Conservation (phyloP, 805 yeast species). For the Suhomyces faveliae region DNA sequence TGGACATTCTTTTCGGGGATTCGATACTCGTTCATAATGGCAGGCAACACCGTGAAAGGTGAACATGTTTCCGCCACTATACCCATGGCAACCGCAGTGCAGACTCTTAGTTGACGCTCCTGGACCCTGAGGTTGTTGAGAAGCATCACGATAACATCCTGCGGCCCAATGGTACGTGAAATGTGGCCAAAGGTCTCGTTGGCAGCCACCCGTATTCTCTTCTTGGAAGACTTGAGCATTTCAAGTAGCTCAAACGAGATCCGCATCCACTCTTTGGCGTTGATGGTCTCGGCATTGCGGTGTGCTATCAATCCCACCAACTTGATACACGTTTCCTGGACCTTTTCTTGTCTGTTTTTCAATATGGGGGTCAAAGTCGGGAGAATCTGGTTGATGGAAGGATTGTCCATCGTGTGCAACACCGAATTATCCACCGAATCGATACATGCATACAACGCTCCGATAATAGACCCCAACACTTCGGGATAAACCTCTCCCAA, state of each 20-base stretch:
- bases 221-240: slow-evolving; percentile 77
- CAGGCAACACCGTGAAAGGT: slow-evolving; percentile 92
- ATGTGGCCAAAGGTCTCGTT: slow-evolving; percentile 89
- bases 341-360: slow-evolving; percentile 85
- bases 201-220: slow-evolving; percentile 77
- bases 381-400: slow-evolving; percentile 76
- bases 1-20: slow-evolving; percentile 92
- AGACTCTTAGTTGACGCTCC: slow-evolving; percentile 93
- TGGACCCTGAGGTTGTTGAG: slow-evolving; percentile 85
- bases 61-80: slow-evolving; percentile 92
- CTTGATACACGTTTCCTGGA: slow-evolving; percentile 77
- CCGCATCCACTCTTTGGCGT: slow-evolving; percentile 97
- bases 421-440: slow-evolving; percentile 55
- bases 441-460: slow-evolving; percentile 66
- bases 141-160: slow-evolving; percentile 82
- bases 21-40: slow-evolving; percentile 91
- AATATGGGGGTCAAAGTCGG: slow-evolving; percentile 91
- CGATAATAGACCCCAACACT: slow-evolving; percentile 80
- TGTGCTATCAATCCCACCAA: slow-evolving; percentile 82
- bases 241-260: slow-evolving; percentile 89
- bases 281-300: slow-evolving; percentile 73
- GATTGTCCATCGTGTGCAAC: slow-evolving; percentile 52
- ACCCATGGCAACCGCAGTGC: slow-evolving; percentile 97
- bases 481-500: slow-evolving; percentile 95
- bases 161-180: slow-evolving; percentile 93